Conservation (phyloP, 2,329 filamentous ascomycete genomes). For the Harringtonia aguacate region DNA sequence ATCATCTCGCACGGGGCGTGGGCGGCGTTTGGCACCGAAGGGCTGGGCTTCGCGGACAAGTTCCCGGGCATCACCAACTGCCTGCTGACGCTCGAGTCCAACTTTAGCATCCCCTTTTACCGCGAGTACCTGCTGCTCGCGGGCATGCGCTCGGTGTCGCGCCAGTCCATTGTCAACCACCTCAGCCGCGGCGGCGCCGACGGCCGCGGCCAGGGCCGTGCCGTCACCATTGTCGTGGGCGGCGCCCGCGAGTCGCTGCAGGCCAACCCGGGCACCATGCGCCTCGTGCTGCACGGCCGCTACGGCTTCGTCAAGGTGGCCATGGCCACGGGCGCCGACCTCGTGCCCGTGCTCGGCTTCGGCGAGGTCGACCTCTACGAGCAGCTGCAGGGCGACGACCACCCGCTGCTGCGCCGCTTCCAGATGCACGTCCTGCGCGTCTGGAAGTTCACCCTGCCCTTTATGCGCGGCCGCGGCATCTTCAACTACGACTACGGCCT, state of each 20-base stretch:
- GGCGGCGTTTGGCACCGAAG: constrained; percentile 82
- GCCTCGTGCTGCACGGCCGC: constrained; percentile 69
- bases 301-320: constrained; percentile 94
- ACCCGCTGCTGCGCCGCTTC: constrained; percentile 68
- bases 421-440: constrained; percentile 78
- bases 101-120: constrained; percentile 90
- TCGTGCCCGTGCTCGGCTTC: constrained; percentile 86
- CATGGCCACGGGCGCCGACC: constrained; percentile 80
- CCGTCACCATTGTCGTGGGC: constrained; percentile 90
- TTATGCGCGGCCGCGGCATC: constrained; percentile 81
- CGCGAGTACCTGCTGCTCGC: constrained; percentile 87
- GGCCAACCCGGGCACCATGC: constrained; percentile 66
- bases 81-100: constrained; percentile 84
- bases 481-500: constrained; percentile 97
- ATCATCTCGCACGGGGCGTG: constrained; percentile 97
- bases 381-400: constrained; percentile 65
- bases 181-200: constrained; percentile 70
- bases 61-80: constrained; percentile 96
- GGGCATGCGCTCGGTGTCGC: constrained; percentile 80
- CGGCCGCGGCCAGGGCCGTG: constrained; percentile 79
- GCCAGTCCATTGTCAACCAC: constrained; percentile 83
- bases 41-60: constrained; percentile 72
- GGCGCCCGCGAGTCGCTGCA: constrained; percentile 88
- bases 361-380: constrained; percentile 96
- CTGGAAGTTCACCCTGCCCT: constrained; percentile 85